These are phyloP conservation scores for Teratosphaeria zuluensis DNA, from an alignment of 2,329 filamentous ascomycete species.

Conservation along the genomic window DNA sequence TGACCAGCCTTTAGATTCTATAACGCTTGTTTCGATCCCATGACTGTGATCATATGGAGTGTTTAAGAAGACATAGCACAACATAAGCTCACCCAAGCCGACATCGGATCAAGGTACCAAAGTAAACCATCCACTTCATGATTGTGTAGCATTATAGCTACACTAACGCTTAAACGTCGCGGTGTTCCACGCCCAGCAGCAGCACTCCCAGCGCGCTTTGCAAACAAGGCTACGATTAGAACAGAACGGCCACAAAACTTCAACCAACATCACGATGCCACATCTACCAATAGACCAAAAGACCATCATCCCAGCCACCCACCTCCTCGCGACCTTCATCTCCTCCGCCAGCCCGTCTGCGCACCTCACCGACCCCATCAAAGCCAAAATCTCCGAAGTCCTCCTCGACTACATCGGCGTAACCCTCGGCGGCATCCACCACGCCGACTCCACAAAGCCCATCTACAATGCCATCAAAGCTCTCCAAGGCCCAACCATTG, in stretches of 20 bases:
- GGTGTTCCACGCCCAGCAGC: neutral
- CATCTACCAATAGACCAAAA: neutral
- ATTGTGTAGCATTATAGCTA: neutral
- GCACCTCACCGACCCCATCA: constrained; percentile 13
- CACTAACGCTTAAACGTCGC: neutral
- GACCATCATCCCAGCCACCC: constrained; percentile 13
- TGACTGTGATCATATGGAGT: too few species aligned
- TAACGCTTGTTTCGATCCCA: too few species aligned
- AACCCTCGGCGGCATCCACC: constrained; percentile 15
- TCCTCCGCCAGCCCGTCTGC: constrained; percentile 8
- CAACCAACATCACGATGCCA: neutral
- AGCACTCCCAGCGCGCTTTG: too few species aligned
- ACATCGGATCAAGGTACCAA: neutral
- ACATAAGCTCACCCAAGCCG: neutral
- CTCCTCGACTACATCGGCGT: constrained; percentile 23
- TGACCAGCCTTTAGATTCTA: too few species aligned
- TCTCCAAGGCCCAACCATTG: constrained; percentile 13
- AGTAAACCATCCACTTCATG: neutral
- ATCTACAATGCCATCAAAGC: constrained; percentile 18
- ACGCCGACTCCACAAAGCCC: constrained; percentile 17
- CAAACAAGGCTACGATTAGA: neutral
- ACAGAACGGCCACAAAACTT: neutral
- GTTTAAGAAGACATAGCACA: neutral
- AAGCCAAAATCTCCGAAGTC: constrained; percentile 21
- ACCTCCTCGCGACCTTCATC: constrained; percentile 17